Percentiles rank a stretch among this genome's conserved stretches.
These are phyloP conservation scores for Leucocoprinus leucothites DNA, from an alignment of 768 basidiomycete genomes.

Conservation along the genomic window DNA sequence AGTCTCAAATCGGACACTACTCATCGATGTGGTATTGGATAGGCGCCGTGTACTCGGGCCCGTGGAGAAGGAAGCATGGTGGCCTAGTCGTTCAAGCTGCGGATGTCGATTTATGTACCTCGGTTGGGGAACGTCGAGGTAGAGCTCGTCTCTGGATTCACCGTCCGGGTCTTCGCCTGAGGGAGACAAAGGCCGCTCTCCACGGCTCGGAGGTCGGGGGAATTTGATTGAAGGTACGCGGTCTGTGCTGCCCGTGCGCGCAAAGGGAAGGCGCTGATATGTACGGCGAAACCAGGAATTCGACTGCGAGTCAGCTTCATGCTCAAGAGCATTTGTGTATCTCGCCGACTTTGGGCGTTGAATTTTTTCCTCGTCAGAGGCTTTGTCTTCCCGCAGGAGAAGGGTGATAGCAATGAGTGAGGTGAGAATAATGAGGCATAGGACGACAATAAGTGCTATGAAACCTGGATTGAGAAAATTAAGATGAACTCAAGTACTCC, in stretches of 20 bases:
- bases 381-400: conserved; percentile 50
- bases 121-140: not conserved
- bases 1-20: conserved; percentile 8
- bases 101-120: not conserved
- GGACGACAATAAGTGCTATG: conserved; percentile 54
- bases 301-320: not conserved
- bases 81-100: not conserved
- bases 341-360: not conserved
- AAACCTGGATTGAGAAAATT: conserved; percentile 39
- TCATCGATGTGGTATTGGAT: not conserved
- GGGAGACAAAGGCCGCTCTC: not conserved
- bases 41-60: not conserved
- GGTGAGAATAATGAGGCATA: conserved; percentile 50
- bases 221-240: not conserved
- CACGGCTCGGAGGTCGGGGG: not conserved
- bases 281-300: conserved; percentile 6
- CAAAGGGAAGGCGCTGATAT: conserved; percentile 4
- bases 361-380: conserved; percentile 30
- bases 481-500: not conserved
- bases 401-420: conserved; percentile 53
- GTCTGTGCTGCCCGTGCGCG: conserved; percentile 1
- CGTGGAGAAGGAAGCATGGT: not conserved
- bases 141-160: not conserved
- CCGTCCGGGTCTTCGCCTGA: not conserved
- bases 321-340: not conserved